These are phyloP conservation scores for Trichoderma sp. DNA, from an alignment of 2,329 filamentous ascomycete genomes.

Conservation along the genomic window DNA sequence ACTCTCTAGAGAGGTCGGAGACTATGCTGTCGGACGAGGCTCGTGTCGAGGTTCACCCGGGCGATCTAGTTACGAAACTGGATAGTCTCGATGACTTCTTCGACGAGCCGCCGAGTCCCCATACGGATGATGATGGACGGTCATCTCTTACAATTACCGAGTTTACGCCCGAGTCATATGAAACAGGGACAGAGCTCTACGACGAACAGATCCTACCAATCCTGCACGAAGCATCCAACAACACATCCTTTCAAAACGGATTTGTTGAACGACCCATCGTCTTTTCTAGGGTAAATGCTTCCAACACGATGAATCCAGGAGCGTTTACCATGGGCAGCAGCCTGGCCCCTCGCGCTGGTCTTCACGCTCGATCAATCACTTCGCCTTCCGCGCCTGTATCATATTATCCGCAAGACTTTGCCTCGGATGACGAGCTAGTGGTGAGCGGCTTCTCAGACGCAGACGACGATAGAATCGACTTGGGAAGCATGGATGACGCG, in stretches of 20 bases:
- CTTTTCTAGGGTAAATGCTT: conserved; percentile 60
- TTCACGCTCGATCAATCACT: conserved; percentile 83
- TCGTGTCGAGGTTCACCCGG: conserved; percentile 66
- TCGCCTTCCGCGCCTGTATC: conserved; percentile 67
- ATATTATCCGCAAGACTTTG: conserved; percentile 57
- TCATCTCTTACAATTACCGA: conserved; percentile 66
- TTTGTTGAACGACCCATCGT: conserved; percentile 73
- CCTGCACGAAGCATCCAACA: conserved; percentile 79
- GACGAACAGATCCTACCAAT: conserved; percentile 93
- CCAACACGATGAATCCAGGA: conserved; percentile 64
- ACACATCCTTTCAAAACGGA: conserved; percentile 82
- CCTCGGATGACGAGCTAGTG: conserved; percentile 74
- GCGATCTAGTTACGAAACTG: conserved; percentile 78
- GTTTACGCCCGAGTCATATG: conserved; percentile 65
- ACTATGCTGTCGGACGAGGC: conserved; percentile 91
- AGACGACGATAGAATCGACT: conserved; percentile 57
- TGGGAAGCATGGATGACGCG: conserved; percentile 42
- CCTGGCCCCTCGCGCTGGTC: conserved; percentile 59
- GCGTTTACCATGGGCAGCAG: conserved; percentile 53
- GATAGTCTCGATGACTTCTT: conserved; percentile 83
- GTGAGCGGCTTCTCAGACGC: conserved; percentile 80
- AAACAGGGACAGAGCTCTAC: conserved; percentile 75
- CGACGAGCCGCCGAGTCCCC: conserved; percentile 65
- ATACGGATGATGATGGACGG: conserved; percentile 58
- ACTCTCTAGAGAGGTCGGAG: conserved; percentile 70